Evolutionary conservation across 148 eudicot genomes (phyloP), one percentile per base, ranked within the genome.

Genomic region (Agrostemma githago): DNA sequence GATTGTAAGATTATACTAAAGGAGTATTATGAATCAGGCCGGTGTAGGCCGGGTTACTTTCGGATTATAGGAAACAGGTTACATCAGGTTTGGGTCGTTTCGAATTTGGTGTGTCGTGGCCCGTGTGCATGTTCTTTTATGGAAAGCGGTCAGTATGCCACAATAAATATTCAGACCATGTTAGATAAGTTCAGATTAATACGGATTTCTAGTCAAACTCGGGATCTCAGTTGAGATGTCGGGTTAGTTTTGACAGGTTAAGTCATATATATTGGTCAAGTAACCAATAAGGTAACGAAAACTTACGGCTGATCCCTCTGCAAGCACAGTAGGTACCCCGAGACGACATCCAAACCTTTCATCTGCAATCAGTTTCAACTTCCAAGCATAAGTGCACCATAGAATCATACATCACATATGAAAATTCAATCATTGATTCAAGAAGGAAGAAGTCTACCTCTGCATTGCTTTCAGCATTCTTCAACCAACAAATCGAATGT

Each of bases 301-400:
- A 75, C 93, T 34, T 84, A 91, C 92, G 97, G 77, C 88, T 89
- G 39, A 92, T 92, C 38, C 97, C 82, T 72, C 97, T 94, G 66
- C 89, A 94, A 72, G 97, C 97, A 79, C 94, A 90, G 86, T 92
- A 89, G 5, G 94, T 92, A 53, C 94, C 83, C 57, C 94, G 94
- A 57, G 81, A 89, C 97, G 54, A 89, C 90, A 80, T 92, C 97
- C 80, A 89, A 78, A 40, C 97, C 97, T 78, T 92, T 92, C 79
- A 88, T 88, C 97, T 89, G 80, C 21, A 76, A 40, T 20, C 46
- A 37, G 17, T 26, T 14, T 5, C 7, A 39, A 37, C 14, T 26
- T 14, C 9, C 7, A 39, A 57, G 15, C 0, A 2, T 56, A 42
- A 40, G 46, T 62, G 75, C 4, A 68, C 37, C 56, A 51, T 11